Conservation (phyloP, 495 filamentous ascomycete species). For the Physcia stellaris region DNA sequence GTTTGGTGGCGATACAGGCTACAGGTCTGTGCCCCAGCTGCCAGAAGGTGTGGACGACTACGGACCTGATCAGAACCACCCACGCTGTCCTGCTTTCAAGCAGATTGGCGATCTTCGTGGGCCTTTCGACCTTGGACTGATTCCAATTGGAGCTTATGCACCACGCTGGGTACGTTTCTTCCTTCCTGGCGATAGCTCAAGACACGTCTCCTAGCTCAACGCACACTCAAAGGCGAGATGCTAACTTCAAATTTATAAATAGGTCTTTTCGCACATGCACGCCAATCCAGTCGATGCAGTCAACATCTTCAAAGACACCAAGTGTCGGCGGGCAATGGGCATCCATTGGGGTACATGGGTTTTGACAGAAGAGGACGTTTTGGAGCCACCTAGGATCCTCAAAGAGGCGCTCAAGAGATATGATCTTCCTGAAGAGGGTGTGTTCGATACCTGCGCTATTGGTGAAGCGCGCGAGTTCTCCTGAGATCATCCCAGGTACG, state of each 20-base stretch:
- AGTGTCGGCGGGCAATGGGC: constrained; percentile 68
- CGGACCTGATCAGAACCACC: constrained; percentile 44
- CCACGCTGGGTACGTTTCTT: too few relatives aligned
- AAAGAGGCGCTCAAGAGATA: constrained; percentile 60
- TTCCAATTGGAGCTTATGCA: constrained; percentile 87
- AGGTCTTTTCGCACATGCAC: constrained; percentile 70
- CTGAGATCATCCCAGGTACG: too few relatives aligned
- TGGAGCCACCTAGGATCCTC: constrained; percentile 69
- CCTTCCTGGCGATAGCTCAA: too few relatives aligned
- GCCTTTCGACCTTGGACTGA: constrained; percentile 83
- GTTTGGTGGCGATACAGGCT: constrained; percentile 74
- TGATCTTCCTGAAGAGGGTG: constrained; percentile 56
- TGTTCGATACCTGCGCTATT: constrained; percentile 82
- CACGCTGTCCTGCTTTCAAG: constrained; percentile 78
- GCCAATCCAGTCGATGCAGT: constrained; percentile 81
- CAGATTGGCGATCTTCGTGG: constrained; percentile 72
- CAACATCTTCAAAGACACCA: constrained; percentile 80
- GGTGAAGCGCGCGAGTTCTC: constrained; percentile 72
- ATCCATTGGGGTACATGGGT: constrained; percentile 92
- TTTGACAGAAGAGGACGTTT: constrained; percentile 69
- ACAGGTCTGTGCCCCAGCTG: constrained; percentile 62
- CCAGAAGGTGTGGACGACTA: constrained; percentile 60
- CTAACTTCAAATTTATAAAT: too few relatives aligned
- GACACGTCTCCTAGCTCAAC: too few relatives aligned
- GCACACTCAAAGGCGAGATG: too few relatives aligned